Conservation (phyloP, 2,329 filamentous ascomycete species). For the Xylaria hypoxylon region DNA sequence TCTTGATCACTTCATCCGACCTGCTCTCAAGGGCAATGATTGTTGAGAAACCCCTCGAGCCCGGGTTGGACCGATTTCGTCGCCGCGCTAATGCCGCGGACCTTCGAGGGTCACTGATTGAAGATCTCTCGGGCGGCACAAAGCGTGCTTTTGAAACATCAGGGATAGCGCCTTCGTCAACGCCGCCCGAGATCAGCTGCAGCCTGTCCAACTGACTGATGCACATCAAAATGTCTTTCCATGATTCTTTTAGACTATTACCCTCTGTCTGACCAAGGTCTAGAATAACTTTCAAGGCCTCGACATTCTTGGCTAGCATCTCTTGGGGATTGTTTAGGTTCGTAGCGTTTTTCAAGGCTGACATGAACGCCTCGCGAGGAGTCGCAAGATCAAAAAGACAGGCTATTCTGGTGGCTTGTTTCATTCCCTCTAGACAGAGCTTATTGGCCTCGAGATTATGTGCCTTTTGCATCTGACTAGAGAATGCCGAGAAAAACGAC, state of each 20-base stretch:
- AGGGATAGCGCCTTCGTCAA: slow-evolving; percentile 91
- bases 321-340: slow-evolving; percentile 96
- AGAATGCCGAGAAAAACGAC: slow-evolving; percentile 96
- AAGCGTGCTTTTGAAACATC: slow-evolving; percentile 89
- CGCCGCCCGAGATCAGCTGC: slow-evolving; percentile 92
- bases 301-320: slow-evolving; percentile 95
- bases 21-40: slow-evolving; percentile 93
- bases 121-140: slow-evolving; percentile 67
- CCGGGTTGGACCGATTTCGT: slow-evolving; percentile 65
- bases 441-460: slow-evolving; percentile 93
- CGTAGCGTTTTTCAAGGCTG: slow-evolving; percentile 90
- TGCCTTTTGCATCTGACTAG: slow-evolving; percentile 91
- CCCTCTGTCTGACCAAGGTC: slow-evolving; percentile 95
- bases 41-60: slow-evolving; percentile 73
- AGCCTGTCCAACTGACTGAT: slow-evolving; percentile 96
- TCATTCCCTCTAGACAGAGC: slow-evolving; percentile 94
- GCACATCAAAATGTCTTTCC: slow-evolving; percentile 94
- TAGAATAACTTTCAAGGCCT: slow-evolving; percentile 89
- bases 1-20: slow-evolving; percentile 91
- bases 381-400: slow-evolving; percentile 94
- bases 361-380: slow-evolving; percentile 94
- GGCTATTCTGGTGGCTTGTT: slow-evolving; percentile 90
- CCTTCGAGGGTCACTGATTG: slow-evolving; percentile 69
- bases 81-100: slow-evolving; percentile 71
- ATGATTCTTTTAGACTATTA: slow-evolving; percentile 87